Conservation (phyloP, 2,329 filamentous ascomycete species). For the Alternaria ventricosa region DNA sequence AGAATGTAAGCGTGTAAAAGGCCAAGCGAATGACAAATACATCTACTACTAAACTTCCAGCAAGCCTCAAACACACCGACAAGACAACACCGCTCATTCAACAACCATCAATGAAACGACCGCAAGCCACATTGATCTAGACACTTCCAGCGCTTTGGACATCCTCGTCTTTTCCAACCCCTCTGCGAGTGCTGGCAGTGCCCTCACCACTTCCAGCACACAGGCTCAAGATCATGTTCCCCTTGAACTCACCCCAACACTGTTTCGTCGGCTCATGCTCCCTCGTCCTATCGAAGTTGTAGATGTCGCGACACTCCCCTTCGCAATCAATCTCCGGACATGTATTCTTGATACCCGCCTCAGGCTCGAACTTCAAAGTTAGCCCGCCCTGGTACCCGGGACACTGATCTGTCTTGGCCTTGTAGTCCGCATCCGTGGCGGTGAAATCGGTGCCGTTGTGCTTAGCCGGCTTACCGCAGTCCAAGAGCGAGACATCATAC, state of each 20-base stretch:
- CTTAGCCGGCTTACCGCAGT: no score
- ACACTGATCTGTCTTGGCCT: conserved; percentile 13
- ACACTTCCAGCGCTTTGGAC: background rate
- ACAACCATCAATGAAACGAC: background rate
- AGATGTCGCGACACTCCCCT: background rate
- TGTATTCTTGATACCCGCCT: background rate
- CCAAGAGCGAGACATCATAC: no score
- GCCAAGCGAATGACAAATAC: background rate
- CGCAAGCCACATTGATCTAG: background rate
- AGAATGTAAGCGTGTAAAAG: background rate
- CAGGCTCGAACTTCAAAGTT: conserved; percentile 10
- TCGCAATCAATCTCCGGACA: conserved; percentile 19
- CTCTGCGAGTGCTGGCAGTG: background rate
- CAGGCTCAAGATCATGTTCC: conserved; percentile 20
- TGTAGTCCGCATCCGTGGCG: no score
- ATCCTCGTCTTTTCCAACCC: background rate
- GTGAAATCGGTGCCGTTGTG: no score
- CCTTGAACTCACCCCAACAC: conserved; percentile 21
- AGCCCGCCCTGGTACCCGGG: conserved; percentile 25
- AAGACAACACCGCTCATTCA: background rate
- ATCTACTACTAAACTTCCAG: background rate
- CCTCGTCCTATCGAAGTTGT: conserved; percentile 21
- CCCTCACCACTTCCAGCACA: background rate
- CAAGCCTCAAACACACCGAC: background rate
- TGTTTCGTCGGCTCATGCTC: conserved; percentile 17